These are phyloP conservation scores for Neoascochyta sp. DNA, from an alignment of 2,329 filamentous ascomycete genomes.

Conservation along the genomic window DNA sequence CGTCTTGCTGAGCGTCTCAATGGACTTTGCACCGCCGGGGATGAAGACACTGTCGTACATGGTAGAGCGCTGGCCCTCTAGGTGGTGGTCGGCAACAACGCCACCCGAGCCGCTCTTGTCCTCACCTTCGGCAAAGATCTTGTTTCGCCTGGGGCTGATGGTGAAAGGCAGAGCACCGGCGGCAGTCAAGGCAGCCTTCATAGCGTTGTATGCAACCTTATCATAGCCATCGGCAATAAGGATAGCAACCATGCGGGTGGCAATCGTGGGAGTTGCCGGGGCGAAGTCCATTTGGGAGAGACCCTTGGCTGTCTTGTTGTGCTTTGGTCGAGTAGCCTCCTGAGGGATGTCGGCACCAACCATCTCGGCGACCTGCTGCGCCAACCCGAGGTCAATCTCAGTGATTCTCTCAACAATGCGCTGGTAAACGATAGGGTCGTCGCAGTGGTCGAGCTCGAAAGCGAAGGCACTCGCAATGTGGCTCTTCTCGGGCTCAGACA, in stretches of 20 bases:
- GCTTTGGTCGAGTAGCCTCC: conserved; percentile 54
- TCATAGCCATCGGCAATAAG: conserved; percentile 78
- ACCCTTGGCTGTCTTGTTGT: conserved; percentile 63
- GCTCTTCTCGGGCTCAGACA: conserved; percentile 62
- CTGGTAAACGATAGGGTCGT: conserved; percentile 72
- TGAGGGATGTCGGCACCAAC: conserved; percentile 62
- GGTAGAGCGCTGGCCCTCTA: conserved; percentile 74
- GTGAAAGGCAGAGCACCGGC: conserved; percentile 66
- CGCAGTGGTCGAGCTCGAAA: conserved; percentile 78
- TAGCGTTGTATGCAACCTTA: conserved; percentile 58
- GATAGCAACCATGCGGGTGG: conserved; percentile 68
- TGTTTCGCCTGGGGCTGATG: conserved; percentile 65
- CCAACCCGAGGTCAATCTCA: conserved; percentile 69
- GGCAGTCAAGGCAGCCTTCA: conserved; percentile 60
- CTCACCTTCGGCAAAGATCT: conserved; percentile 60
- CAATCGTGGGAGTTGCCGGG: conserved; percentile 63
- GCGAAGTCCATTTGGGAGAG: conserved; percentile 67
- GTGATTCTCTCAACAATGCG: conserved; percentile 64
- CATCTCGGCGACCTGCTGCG: conserved; percentile 64
- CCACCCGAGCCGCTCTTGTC: conserved; percentile 52
- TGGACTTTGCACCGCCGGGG: conserved; percentile 64
- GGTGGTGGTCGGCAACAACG: conserved; percentile 68
- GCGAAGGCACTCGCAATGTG: conserved; percentile 60
- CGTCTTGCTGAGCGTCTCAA: conserved; percentile 62
- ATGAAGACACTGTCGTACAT: conserved; percentile 79